Percentiles rank a stretch among this genome's conserved stretches.
Evolutionary conservation across 768 basidiomycete species (phyloP).

Genomic region (Pleurotus eryngii): DNA sequence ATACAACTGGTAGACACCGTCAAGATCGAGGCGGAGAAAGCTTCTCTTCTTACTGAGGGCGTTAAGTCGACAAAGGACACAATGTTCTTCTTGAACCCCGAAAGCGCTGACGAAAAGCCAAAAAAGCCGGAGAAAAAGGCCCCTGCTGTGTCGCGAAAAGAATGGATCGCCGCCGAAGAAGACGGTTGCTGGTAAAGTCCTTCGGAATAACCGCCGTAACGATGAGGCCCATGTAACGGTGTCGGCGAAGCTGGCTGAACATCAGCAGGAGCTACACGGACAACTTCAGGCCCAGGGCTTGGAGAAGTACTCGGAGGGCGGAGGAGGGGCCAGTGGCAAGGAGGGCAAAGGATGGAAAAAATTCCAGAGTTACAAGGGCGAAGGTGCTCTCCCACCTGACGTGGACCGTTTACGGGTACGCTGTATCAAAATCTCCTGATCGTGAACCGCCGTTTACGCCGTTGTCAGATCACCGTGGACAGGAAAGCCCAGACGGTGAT

Average conservation of each 20-base stretch:
- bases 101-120: conserved; percentile 52
- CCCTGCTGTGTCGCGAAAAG: conserved; percentile 42
- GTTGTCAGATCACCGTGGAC: conserved; percentile 79
- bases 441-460: not conserved
- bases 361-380: conserved; percentile 96
- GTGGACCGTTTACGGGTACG: conserved; percentile 73
- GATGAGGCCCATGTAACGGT: conserved; percentile 81
- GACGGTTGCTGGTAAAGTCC: conserved; percentile 78
- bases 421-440: not conserved
- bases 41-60: conserved; percentile 77
- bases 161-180: conserved; percentile 76
- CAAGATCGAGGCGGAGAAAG: conserved; percentile 63
- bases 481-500: conserved; percentile 87
- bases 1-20: conserved; percentile 88
- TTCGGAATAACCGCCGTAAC: conserved; percentile 85
- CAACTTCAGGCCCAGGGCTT: conserved; percentile 77
- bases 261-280: conserved; percentile 81
- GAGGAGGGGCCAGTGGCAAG: conserved; percentile 68
- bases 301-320: conserved; percentile 80
- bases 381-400: conserved; percentile 84
- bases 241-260: conserved; percentile 76
- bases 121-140: conserved; percentile 54
- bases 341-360: conserved; percentile 93
- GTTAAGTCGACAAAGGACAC: conserved; percentile 83
- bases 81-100: conserved; percentile 76